Base-by-base conservation (phyloP, 1,139 yeast genomes). In the Candida sojae region DNA sequence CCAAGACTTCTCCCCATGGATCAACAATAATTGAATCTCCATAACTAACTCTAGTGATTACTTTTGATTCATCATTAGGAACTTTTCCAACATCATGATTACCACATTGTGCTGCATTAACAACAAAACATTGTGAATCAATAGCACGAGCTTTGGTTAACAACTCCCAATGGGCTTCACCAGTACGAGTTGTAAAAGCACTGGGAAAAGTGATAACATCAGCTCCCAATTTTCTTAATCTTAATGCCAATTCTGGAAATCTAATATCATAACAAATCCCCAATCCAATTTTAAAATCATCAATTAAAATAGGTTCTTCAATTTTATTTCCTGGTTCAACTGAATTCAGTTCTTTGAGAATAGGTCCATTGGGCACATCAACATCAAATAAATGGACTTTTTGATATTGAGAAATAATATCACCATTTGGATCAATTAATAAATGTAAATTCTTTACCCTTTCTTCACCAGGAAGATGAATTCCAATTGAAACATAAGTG, bases 21-120 rank as follows among this genome's bases (percentile, higher is more conserved):
- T 88, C 95, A 21, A 92, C 80, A 8, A 92, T 82, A 56, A 92
- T 71, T 0, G 96, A 79, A 58, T 91, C 96, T 0, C 99, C 99
- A 70, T 85, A 93, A 55, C 93, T 86, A 30, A 72, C 65, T 52
- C 88, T 64, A 32, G 63, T 57, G 59, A 63, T 55, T 64, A 75
- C 70, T 48, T 57, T 31, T 53, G 61, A 38, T 56, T 48, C 72
- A n/a, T 62, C 70, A 31, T 63, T 71, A 1, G 67, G 63, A 32
- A 62, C 68, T 1, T 62, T 66, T n/a, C 67, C 64, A 0, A 78
- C 73, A 47, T 77, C 74, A 63, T 93, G 98, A 32, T 73, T 71
- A 2, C 98, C 98, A 48, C 84, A 82, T 63, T 92, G 98, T 0
- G 96, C 97, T 0, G 98, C 93, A 87, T 92, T 84, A 4, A 93